A percentile compares a stretch with the other conserved stretches of the same genome.
Evolutionary conservation across 768 basidiomycete species (phyloP).

Genomic region (Suillus plorans): DNA sequence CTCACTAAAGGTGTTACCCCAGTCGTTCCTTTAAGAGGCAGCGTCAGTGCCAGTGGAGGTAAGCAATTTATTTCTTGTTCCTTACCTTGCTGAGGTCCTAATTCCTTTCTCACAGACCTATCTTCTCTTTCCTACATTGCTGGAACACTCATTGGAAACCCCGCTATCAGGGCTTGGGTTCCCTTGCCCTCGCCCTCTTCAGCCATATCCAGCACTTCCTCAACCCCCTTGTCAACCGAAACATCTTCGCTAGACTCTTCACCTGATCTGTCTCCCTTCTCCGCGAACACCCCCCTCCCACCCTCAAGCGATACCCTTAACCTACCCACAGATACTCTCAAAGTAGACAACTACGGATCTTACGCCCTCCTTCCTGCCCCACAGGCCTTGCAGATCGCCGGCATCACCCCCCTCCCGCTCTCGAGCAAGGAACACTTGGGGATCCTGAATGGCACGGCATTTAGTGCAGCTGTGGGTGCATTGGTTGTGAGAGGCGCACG

Average conservation of each 20-base stretch:
- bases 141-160: slow-evolving; percentile 76
- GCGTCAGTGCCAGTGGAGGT: slow-evolving; percentile 84
- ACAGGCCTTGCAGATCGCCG: slow-evolving; percentile 58
- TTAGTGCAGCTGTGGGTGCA: slow-evolving; percentile 76
- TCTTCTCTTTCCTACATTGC: slow-evolving; percentile 83
- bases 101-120: slow-evolving; percentile 48
- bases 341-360: neutral
- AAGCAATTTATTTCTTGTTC: slow-evolving; percentile 12
- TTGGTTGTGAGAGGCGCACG: slow-evolving; percentile 73
- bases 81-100: slow-evolving; percentile 11
- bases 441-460: slow-evolving; percentile 83
- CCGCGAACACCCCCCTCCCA: slow-evolving; percentile 36
- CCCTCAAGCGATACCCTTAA: slow-evolving; percentile 45
- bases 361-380: slow-evolving; percentile 16
- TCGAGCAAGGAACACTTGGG: slow-evolving; percentile 79
- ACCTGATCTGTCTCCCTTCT: slow-evolving; percentile 25
- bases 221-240: slow-evolving; percentile 2
- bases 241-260: neutral
- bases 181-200: slow-evolving; percentile 31
- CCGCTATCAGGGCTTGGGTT: slow-evolving; percentile 69
- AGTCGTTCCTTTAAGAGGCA: slow-evolving; percentile 79
- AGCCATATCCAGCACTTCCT: slow-evolving; percentile 2
- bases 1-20: slow-evolving; percentile 74
- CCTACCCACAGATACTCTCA: slow-evolving; percentile 7
- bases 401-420: slow-evolving; percentile 63